Percentiles rank a stretch among this genome's conserved stretches.
phyloP scores from a whole-genome alignment of 768 basidiomycete species.

The Lactifluus hygrophoroides region DNA sequence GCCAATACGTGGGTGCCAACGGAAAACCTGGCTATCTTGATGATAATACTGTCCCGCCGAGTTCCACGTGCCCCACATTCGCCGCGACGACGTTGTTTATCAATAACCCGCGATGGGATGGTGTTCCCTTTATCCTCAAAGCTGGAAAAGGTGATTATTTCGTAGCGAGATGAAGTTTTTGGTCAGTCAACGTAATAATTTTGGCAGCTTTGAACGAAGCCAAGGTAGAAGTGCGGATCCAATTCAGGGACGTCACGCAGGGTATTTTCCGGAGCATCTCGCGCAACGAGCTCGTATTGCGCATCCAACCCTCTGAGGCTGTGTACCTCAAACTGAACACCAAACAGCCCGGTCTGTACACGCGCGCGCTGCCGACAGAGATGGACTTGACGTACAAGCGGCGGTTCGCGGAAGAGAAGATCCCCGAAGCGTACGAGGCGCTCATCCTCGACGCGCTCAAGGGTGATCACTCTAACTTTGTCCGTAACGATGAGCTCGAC shows the following conservation, averaged over 20 bases:
- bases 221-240: conserved; percentile 96
- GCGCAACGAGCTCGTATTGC: conserved; percentile 94
- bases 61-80: conserved; percentile 90
- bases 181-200: too few relatives aligned
- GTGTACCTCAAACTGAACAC: conserved; percentile 96
- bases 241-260: conserved; percentile 95
- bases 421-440: conserved; percentile 95
- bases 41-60: conserved; percentile 88
- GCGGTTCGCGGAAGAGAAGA: conserved; percentile 82
- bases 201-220: conserved; percentile 85
- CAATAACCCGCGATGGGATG: conserved; percentile 96
- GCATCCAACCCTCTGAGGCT: conserved; percentile 93
- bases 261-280: conserved; percentile 96
- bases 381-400: conserved; percentile 99
- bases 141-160: conserved; percentile 78
- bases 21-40: conserved; percentile 99
- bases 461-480: conserved; percentile 99
- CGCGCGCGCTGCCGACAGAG: conserved; percentile 87
- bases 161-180: too few relatives aligned
- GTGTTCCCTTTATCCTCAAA: conserved; percentile 96
- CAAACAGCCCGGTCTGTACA: conserved; percentile 87
- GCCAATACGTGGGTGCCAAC: conserved; percentile 84
- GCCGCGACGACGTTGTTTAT: conserved; percentile 88
- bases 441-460: conserved; percentile 92
- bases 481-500: conserved; percentile 94